Conservation (phyloP, 352 stramenopile genomes). For the Phytophthora idaei region DNA sequence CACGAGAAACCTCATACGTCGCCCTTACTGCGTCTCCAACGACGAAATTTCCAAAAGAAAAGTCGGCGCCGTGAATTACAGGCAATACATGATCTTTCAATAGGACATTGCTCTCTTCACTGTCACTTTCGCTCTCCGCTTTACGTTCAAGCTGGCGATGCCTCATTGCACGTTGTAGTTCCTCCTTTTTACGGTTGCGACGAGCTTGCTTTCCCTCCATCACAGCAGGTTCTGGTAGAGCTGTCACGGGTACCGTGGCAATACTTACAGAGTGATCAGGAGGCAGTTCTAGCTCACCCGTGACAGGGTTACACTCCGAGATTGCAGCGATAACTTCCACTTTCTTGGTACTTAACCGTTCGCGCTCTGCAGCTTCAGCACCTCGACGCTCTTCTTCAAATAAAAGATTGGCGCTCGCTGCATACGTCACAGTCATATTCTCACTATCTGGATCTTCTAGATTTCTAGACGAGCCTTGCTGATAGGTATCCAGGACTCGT, state of each 20-base stretch:
- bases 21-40: not conserved
- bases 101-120: constrained; percentile 5
- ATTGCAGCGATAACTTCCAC: constrained; percentile 13
- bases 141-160: constrained; percentile 14
- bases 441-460: constrained; percentile 37
- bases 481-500: constrained; percentile 52
- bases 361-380: constrained; percentile 18
- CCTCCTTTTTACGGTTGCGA: constrained; percentile 42
- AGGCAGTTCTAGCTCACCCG: constrained; percentile 38
- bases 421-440: constrained; percentile 58
- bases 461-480: constrained; percentile 36
- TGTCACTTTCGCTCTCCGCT: constrained; percentile 7
- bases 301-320: constrained; percentile 50
- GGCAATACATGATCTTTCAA: constrained; percentile 20
- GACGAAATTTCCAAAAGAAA: constrained; percentile 54
- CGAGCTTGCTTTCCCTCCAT: not conserved
- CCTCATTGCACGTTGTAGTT: constrained; percentile 37
- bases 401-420: constrained; percentile 46
- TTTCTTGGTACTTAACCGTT: constrained; percentile 9
- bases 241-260: not conserved
- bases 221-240: not conserved
- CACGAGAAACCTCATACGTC: not conserved
- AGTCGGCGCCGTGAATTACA: constrained; percentile 27
- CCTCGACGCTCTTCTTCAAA: constrained; percentile 54
- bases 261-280: constrained; percentile 47